Evolutionary conservation across 2,329 filamentous ascomycete species (phyloP), one percentile per base, ranked within the genome.

Genomic region (Aspergillus quadrilineatus): DNA sequence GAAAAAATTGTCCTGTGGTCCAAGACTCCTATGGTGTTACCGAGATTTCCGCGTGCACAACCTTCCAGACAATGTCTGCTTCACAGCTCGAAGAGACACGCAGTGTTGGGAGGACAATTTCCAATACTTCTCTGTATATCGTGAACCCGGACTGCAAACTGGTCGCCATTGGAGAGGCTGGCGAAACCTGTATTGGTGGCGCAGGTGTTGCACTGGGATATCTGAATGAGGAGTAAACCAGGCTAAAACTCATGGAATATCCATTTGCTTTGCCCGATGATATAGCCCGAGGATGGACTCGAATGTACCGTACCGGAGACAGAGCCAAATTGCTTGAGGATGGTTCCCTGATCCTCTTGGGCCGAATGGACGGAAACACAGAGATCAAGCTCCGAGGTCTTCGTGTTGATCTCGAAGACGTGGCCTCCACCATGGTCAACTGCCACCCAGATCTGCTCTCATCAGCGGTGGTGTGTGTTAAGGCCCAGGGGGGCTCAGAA

Each of bases 341-440:
- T 82, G 22, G 80, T 83, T 10, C 65, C 83, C 22, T 32, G 9
- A 57, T 17, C n/a, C 22, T 15, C 45, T 14, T 17, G 8, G 45
- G 45, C 8, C 45, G 45, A 6, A 47, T 47, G 28, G 30, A 12
- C 29, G 45, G 45, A 6, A 30, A 47, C 30, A 34, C 45, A 14
- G 29, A 47, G 45, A 15, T 47, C n/a, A 47, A 47, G 9, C 30
- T 47, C 12, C 14, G 58, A 17, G 69, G 68, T 6, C 57, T 73
- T 17, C 65, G 69, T 0, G 72, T 82, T 17, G 80, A 84, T 10
- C 65, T 83, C 1, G 58, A 64, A 1, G 81, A 83, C 2, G 67
- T 82, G 22, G 73, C 73, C 9, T 6, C 28, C 30, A 8, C 45
- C 2, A 34, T 47, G 4, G 10, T 34, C n/a, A 12, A 34, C 45